Base-by-base conservation (phyloP, 2,329 filamentous ascomycete species). In the Paecilomyces fulvus region DNA sequence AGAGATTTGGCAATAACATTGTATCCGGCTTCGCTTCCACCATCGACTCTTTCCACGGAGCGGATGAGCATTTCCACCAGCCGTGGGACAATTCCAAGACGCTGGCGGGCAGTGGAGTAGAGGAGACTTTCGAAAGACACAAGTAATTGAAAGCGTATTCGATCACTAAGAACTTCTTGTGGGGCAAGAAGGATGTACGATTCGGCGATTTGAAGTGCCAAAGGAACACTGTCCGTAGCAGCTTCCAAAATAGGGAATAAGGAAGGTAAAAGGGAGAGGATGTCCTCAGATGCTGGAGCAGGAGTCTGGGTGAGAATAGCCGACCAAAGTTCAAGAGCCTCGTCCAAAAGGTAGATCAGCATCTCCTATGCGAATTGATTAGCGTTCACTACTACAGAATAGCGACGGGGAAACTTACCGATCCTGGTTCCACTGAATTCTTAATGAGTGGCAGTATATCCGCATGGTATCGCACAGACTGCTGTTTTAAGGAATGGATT, bases 271-370 rank as follows among this genome's bases (percentile, higher is more conserved):
- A 92, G 77, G 3, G 78, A 75, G 3, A 88, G 70, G n/a, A 92
- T 74, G 12, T 85, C 83, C 0, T 79, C 73, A 0, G 83, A 79
- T 12, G 72, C 74, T 0, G 87, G 85, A 11, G 83, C 74, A 7
- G 80, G 79, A 57, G 85, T 86, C 64, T 90, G 84, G 60, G 79
- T 78, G 37, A 92, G 72, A 10, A 96, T 84, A 1, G 87, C 83
- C 31, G 82, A 80, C 92, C 92, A 97, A 2, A 99, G 81, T 56
- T 96, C 92, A 12, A 97, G 78, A 0, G 90, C 89, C 69, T 99
- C 94, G 59, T 97, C 94, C 11, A 96, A 83, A 10, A 99, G 82
- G 65, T 95, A 94, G 1, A 92, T 75, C 63, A 89, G 84, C 48
- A 88, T 79, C 43, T 83, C 80, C 76, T 79, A 12, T 49, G 20